Conservation (phyloP, 805 yeast genomes). For the Barnettozyma sucrosica region DNA sequence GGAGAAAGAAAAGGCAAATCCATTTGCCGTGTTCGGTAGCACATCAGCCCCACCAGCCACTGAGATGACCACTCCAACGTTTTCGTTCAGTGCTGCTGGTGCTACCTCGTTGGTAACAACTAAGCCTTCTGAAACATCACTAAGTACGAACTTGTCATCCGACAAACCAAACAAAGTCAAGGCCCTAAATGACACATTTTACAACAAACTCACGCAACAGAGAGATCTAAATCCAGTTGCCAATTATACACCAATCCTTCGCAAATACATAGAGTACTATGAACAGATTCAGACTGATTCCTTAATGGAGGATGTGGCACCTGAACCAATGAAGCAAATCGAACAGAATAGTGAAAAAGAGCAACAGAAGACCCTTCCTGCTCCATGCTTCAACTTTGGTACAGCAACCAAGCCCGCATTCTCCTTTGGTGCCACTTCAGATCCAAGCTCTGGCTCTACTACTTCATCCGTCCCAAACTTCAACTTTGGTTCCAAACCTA, state of each 20-base stretch:
- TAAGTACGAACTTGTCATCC: constrained; percentile 12
- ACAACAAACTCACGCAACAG: constrained; percentile 39
- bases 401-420: constrained; percentile 9
- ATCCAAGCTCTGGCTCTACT: not conserved
- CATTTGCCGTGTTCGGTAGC: constrained; percentile 7
- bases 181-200: constrained; percentile 62
- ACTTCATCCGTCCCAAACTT: constrained; percentile 4
- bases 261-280: constrained; percentile 54
- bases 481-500: constrained; percentile 23
- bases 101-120: constrained; percentile 3
- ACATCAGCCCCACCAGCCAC: constrained; percentile 4
- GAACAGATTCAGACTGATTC: constrained; percentile 31
- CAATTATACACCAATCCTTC: constrained; percentile 48
- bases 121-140: constrained; percentile 3
- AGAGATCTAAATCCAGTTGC: constrained; percentile 42
- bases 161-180: constrained; percentile 45
- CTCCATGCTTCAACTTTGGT: constrained; percentile 17
- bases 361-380: constrained; percentile 17
- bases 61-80: constrained; percentile 6
- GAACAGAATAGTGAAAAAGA: constrained; percentile 14
- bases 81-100: constrained; percentile 8
- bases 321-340: constrained; percentile 3
- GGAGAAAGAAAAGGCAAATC: constrained; percentile 11
- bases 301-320: constrained; percentile 11
- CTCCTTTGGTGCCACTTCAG: constrained; percentile 5